These are phyloP conservation scores for Zoysia japonica DNA, from an alignment of 176 grass and related monocot species.

Conservation along the genomic window DNA sequence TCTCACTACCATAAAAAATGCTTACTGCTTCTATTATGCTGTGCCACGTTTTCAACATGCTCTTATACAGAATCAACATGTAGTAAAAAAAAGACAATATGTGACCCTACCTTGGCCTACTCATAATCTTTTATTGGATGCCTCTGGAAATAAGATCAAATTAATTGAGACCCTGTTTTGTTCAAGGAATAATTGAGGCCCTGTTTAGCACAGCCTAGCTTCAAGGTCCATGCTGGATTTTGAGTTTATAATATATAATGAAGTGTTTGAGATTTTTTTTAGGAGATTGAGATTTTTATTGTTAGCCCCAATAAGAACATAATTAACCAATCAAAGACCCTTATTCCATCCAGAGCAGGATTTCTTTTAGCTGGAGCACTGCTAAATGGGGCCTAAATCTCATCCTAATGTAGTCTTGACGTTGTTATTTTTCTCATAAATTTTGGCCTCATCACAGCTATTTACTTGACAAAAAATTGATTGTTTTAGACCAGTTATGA, in stretches of 20 bases:
- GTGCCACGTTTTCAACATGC: constrained; percentile 10
- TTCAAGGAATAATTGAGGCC: background rate
- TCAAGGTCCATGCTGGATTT: background rate
- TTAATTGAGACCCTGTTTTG: background rate
- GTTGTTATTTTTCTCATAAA: constrained; percentile 14
- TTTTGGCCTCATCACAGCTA: background rate
- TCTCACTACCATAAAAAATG: constrained; percentile 6
- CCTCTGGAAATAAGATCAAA: background rate
- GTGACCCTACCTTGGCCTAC: background rate
- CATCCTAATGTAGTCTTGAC: background rate
- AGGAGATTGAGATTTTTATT: background rate
- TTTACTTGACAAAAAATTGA: constrained; percentile 20
- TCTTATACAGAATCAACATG: constrained; percentile 6
- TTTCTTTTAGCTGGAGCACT: background rate
- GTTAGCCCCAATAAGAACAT: background rate
- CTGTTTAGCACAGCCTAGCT: background rate
- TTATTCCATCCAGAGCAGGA: background rate
- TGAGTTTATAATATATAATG: too few species aligned
- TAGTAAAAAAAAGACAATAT: background rate
- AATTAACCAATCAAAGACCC: background rate
- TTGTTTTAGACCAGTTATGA: constrained; percentile 15
- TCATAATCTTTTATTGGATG: background rate
- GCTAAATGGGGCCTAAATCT: background rate
- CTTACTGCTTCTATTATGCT: constrained; percentile 24
- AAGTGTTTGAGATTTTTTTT: background rate